These are phyloP conservation scores for Aspergillus fijiensis DNA, from an alignment of 2,329 filamentous ascomycete species.

Conservation along the genomic window DNA sequence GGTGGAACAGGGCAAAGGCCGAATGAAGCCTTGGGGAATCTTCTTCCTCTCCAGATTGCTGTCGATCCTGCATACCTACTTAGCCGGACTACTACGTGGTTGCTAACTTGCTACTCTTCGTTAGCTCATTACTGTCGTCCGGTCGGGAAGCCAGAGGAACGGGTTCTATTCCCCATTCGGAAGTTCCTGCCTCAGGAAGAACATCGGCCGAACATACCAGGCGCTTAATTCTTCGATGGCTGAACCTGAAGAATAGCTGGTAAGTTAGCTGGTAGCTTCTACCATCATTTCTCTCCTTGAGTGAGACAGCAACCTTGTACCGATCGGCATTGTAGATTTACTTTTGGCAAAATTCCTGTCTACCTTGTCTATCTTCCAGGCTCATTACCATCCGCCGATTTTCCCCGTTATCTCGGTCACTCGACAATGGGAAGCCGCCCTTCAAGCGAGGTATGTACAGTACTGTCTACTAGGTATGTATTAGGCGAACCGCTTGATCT, in stretches of 20 bases:
- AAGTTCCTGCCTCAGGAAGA: slow-evolving; percentile 3
- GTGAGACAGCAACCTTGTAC: neutral
- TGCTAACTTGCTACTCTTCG: neutral
- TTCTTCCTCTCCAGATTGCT: neutral
- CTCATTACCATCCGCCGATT: neutral
- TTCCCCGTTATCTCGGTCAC: neutral
- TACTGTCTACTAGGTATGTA: neutral
- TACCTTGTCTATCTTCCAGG: neutral
- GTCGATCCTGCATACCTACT: neutral
- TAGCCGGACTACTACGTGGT: neutral
- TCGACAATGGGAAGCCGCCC: neutral
- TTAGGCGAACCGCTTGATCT: neutral
- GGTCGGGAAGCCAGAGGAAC: slow-evolving; percentile 8
- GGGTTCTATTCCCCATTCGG: slow-evolving; percentile 8
- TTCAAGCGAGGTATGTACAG: neutral
- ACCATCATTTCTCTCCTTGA: neutral
- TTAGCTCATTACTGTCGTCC: neutral
- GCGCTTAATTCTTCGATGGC: neutral
- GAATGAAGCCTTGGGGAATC: neutral
- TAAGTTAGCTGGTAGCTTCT: neutral
- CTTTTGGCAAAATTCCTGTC: neutral
- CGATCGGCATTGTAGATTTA: neutral
- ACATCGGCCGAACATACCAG: slow-evolving; percentile 9
- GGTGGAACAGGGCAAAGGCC: neutral
- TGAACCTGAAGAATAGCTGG: neutral